These are phyloP conservation scores for Saturnispora galanensis DNA, from an alignment of 805 yeast genomes.

Conservation along the genomic window DNA sequence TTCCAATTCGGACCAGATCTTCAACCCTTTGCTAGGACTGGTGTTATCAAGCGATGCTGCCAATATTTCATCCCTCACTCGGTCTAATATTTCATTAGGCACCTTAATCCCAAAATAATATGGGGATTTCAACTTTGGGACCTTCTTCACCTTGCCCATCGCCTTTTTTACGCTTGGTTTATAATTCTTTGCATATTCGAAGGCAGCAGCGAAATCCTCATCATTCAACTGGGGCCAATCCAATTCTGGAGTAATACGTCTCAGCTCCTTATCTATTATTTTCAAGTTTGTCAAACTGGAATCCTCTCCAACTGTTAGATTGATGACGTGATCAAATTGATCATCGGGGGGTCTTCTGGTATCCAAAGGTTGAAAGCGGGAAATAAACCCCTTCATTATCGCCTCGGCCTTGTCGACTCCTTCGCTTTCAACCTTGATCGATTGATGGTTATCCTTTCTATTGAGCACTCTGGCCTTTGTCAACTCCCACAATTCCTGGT, in stretches of 20 bases:
- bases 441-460: conserved; percentile 86
- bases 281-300: conserved; percentile 44
- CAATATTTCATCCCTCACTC: not conserved
- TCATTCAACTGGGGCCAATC: conserved; percentile 31
- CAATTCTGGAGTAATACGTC: conserved; percentile 34
- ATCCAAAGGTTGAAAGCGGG: conserved; percentile 55
- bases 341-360: conserved; percentile 45
- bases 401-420: conserved; percentile 41
- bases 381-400: conserved; percentile 67
- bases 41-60: not conserved
- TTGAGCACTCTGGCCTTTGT: conserved; percentile 50
- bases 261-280: conserved; percentile 31
- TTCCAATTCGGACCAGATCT: conserved; percentile 16
- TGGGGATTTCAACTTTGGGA: conserved; percentile 20
- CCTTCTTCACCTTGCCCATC: conserved; percentile 13
- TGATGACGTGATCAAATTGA: conserved; percentile 54
- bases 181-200: conserved; percentile 41
- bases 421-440: conserved; percentile 46
- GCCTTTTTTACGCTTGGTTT: conserved; percentile 40
- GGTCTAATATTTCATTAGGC: conserved; percentile 11
- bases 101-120: conserved; percentile 39
- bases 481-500: conserved; percentile 33
- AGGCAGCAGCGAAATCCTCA: conserved; percentile 35
- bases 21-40: not conserved
- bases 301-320: conserved; percentile 37